Conservation (phyloP, 495 filamentous ascomycete species). For the Clohesyomyces aquaticus region DNA sequence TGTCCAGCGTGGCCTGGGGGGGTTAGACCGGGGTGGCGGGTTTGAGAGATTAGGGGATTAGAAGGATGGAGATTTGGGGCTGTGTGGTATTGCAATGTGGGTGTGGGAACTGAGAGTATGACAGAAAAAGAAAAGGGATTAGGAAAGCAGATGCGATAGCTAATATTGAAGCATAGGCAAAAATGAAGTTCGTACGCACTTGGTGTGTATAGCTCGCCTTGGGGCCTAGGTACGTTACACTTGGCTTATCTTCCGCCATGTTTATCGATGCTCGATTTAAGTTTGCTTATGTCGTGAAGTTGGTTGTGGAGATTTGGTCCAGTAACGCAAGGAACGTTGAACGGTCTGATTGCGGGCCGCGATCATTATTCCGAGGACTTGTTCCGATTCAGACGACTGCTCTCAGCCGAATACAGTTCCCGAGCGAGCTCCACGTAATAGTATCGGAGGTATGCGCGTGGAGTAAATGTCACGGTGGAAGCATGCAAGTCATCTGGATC, state of each 20-base stretch:
- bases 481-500: no score
- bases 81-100: neutral
- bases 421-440: no score
- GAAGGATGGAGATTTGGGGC: neutral
- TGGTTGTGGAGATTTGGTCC: neutral
- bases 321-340: conserved; percentile 2
- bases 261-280: no score
- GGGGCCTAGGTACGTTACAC: conserved; percentile 86
- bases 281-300: conserved; percentile 2
- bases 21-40: neutral
- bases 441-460: no score
- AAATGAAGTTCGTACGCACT: conserved; percentile 54
- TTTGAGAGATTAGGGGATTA: neutral
- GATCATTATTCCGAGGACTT: no score
- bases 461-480: no score
- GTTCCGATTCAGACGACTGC: no score
- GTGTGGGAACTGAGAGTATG: no score
- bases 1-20: conserved; percentile 42
- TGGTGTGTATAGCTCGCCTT: conserved; percentile 88
- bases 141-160: neutral
- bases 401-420: no score
- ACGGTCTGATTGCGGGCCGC: neutral
- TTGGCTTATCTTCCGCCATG: conserved; percentile 14
- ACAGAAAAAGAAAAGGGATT: no score
- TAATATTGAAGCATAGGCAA: neutral